phyloP scores from a whole-genome alignment of 2,329 filamentous ascomycete species.

The Aspergillus terreus region DNA sequence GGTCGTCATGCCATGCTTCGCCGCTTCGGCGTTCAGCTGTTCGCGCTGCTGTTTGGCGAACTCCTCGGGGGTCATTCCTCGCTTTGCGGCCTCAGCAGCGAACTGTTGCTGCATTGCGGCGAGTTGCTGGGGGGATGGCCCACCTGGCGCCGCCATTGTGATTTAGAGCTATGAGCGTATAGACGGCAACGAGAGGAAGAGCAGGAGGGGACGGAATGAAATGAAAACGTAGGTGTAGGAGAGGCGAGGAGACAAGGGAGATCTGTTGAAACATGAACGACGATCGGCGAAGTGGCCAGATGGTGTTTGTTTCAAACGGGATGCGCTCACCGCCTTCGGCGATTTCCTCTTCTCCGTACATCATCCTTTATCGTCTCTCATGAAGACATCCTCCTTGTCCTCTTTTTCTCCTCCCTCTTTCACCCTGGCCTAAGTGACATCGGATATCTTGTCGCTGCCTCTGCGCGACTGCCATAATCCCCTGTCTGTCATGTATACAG shows the following conservation, averaged over 20 bases:
- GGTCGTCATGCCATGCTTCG: constrained; percentile 51
- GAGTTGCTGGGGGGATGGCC: constrained; percentile 78
- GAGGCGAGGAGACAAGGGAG: not conserved
- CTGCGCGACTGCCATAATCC: not conserved
- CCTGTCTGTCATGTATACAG: constrained; percentile 8
- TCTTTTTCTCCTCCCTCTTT: not conserved
- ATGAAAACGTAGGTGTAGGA: constrained; percentile 3
- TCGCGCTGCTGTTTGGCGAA: constrained; percentile 64
- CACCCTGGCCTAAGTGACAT: not conserved
- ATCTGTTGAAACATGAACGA: constrained; percentile 6
- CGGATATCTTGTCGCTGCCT: not conserved
- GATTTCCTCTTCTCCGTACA: constrained; percentile 1
- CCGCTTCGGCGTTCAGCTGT: constrained; percentile 43
- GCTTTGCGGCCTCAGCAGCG: constrained; percentile 75
- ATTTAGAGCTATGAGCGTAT: not conserved
- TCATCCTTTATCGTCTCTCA: not conserved
- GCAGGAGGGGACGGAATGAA: not conserved
- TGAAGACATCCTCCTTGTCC: not conserved
- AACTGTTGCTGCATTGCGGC: constrained; percentile 78
- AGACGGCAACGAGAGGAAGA: constrained; percentile 8
- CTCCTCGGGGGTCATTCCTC: constrained; percentile 78
- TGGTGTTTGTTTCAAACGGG: constrained; percentile 9
- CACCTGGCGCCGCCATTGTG: constrained; percentile 37
- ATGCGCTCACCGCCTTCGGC: constrained; percentile 15
- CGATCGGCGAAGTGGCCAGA: constrained; percentile 17